Percentiles rank a stretch among this genome's conserved stretches.
Evolutionary conservation across 2,329 filamentous ascomycete genomes (phyloP).

Genomic region (Aspergillus neoniger): DNA sequence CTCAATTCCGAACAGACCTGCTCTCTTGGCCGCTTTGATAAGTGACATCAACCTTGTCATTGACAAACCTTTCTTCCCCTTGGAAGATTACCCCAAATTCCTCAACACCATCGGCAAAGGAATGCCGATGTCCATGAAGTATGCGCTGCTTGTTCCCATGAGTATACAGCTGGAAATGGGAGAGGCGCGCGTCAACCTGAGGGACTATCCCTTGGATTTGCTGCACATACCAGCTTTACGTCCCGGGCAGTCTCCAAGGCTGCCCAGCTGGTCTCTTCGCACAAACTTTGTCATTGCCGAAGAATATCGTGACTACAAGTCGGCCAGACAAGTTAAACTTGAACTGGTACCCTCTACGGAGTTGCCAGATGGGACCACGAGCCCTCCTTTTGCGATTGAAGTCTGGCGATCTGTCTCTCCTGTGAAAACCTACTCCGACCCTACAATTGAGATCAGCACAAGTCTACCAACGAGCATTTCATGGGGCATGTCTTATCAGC

Average conservation of each 20-base stretch:
- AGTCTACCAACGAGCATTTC: constrained; percentile 88
- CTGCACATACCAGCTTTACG: constrained; percentile 86
- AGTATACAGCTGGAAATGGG: constrained; percentile 86
- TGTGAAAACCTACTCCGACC: constrained; percentile 94
- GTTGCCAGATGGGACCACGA: constrained; percentile 55
- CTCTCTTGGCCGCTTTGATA: constrained; percentile 76
- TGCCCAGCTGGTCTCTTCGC: constrained; percentile 79
- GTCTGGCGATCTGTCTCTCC: constrained; percentile 89
- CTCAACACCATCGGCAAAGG: constrained; percentile 92
- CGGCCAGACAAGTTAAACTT: constrained; percentile 76
- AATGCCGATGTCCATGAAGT: constrained; percentile 88
- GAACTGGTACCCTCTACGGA: constrained; percentile 76
- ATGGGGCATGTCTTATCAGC: constrained; percentile 97
- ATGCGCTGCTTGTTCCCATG: constrained; percentile 86
- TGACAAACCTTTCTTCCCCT: constrained; percentile 89
- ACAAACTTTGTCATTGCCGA: constrained; percentile 96
- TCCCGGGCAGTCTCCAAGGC: constrained; percentile 72
- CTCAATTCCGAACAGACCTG: constrained; percentile 79
- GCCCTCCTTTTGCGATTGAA: constrained; percentile 75
- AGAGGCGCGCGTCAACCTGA: constrained; percentile 79
- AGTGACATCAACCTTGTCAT: constrained; percentile 82
- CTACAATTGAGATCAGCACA: constrained; percentile 89
- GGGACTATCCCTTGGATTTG: constrained; percentile 91
- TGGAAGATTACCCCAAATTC: constrained; percentile 79
- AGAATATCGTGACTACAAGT: constrained; percentile 80